Evolutionary conservation across 192 early-diverging fungal species (phyloP), one percentile per base, ranked within the genome.

Genomic region (Coemansia sp.): DNA sequence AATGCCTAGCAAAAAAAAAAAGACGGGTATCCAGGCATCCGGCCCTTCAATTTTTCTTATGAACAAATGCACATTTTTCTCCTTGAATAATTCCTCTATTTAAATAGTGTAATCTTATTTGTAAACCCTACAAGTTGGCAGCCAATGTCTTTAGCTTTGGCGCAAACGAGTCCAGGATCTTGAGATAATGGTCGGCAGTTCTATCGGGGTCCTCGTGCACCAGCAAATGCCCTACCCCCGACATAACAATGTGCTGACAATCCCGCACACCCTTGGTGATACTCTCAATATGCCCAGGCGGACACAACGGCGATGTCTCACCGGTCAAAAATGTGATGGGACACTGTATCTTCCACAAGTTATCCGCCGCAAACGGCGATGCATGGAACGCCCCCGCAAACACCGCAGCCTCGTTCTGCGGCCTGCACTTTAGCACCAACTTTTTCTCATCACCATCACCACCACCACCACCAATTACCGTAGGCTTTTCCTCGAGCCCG

Each of bases 381-480:
- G 60, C 60, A 11, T 55, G 19, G 24, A 27, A 16, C 1, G 64
- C 60, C 14, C 67, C 77, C 5, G 46, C 33, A 28, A 48, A 80
- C 19, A 66, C 63, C 0, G 60, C 67, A 1, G 64, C 56, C 29
- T 80, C 77, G 32, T 67, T 67, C 1, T 1, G n/a, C 1, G 77
- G 77, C 2, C 65, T 59, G 35, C 77, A 80, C 46, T 80, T 80
- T 1, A 80, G 58, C 12, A 47, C 47, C 19, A 64, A 30, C n/a
- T 54, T 44, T 18, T n/a, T 27, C 19, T 23, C n/a, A 0, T 12
- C 50, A 1, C n/a, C 31, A 0, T 33, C 14, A 16, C 14, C 35
- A 3, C 33, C 16, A 5, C 10, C 10, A 10, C 31, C 31, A 1
- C 5, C 35, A 40, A 5, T 5, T 16, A 40, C 35, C 6, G 35